Evolutionary conservation across 2,329 filamentous ascomycete genomes (phyloP), one percentile per base, ranked within the genome.

Genomic region (Sporothrix pallida): DNA sequence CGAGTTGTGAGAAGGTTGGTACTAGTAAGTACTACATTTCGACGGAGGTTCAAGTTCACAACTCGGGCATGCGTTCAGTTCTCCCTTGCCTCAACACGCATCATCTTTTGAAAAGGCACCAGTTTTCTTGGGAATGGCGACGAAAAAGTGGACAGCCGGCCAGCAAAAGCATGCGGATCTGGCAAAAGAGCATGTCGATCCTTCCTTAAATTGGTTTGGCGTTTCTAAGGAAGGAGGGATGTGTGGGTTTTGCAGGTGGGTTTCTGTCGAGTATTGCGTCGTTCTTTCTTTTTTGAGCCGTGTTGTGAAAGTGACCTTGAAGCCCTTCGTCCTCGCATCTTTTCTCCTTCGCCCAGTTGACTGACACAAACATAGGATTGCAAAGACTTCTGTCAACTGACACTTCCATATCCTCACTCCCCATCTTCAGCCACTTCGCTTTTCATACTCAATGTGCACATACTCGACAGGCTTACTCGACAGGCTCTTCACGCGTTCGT

Each of bases 161-260:
- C n/a, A 70, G 17, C 50, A 48, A 44, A 58, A 60, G 9, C 31
- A 63, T 72, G 70, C 58, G 70, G 58, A 65, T 65, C 58, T 65
- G 58, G 58, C 70, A 71, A 44, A 72, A 67, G 17, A 9, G 26
- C 31, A 52, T 72, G 70, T 37, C 63, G 71, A 72, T 72, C 71
- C 12, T 68, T 12, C 37, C 71, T 60, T 6, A 12, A 52, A 17
- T 2, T 12, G 62, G 50, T 58, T 60, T 72, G 71, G 71, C 48
- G 37, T 9, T 1, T 13, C 23, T 17, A 8, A 17, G 52, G 42
- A 71, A n/a, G 54, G 42, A 15, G 44, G 58, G 46, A 8, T 50
- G 56, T 37, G 58, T 48, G 69, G 54, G n/a, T 52, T 44, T 44
- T 17, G 54, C 31, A 23, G 60, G 37, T 62, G 9, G 13, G 8